These are phyloP conservation scores for Lasiosphaeria ovina DNA, from an alignment of 495 filamentous ascomycete species.

Conservation along the genomic window DNA sequence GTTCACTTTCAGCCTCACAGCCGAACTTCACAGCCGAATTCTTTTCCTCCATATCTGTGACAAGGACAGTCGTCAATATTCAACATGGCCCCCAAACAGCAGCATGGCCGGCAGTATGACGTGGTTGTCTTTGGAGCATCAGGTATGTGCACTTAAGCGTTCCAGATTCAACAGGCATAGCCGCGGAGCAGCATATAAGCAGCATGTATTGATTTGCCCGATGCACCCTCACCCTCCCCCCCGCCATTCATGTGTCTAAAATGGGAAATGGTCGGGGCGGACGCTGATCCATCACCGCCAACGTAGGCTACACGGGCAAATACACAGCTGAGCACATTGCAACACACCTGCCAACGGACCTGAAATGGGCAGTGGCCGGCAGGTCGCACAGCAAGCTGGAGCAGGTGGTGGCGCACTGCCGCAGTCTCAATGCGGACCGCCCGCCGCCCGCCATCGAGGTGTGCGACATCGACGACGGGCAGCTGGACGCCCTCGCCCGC, in stretches of 20 bases:
- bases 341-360: constrained; percentile 66
- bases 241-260: constrained; percentile 60
- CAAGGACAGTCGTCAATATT: neutral
- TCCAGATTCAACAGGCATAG: no score
- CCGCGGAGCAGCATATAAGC: no score
- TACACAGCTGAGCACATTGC: constrained; percentile 75
- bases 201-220: no score
- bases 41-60: no score
- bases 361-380: constrained; percentile 90
- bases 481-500: constrained; percentile 64
- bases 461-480: constrained; percentile 59
- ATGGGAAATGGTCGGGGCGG: constrained; percentile 65
- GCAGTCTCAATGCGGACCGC: constrained; percentile 66
- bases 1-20: no score
- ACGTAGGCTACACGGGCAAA: constrained; percentile 76
- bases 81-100: constrained; percentile 43
- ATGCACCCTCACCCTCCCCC: neutral
- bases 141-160: constrained; percentile 27
- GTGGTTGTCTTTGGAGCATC: constrained; percentile 76
- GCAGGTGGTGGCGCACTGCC: constrained; percentile 61
- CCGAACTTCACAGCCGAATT: no score
- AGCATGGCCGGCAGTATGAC: constrained; percentile 68
- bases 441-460: constrained; percentile 63
- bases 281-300: constrained; percentile 48
- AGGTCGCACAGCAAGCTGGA: constrained; percentile 73